Evolutionary conservation across 495 filamentous ascomycete genomes (phyloP).

Genomic region (Trichocladium uniseriatum): DNA sequence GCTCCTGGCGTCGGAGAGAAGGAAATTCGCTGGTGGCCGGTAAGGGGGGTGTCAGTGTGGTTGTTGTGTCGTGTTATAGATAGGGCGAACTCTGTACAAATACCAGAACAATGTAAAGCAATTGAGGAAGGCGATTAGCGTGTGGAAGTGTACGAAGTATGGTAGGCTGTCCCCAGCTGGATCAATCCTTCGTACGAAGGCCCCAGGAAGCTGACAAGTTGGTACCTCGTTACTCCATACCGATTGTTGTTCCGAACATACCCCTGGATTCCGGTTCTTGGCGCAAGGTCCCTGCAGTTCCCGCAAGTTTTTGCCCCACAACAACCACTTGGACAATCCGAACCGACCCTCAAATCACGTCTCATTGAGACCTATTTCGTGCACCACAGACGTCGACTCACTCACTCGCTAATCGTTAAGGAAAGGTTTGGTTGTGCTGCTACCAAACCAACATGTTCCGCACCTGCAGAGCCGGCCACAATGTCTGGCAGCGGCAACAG

Average conservation of each 20-base stretch:
- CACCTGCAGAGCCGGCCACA: background rate
- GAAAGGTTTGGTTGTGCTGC: background rate
- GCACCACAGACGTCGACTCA: background rate
- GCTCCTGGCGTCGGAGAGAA: slow-evolving; percentile 43
- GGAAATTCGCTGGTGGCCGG: slow-evolving; percentile 26
- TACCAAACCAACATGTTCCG: background rate
- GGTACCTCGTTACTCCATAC: too few species aligned
- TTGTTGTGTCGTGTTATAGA: slow-evolving; percentile 4
- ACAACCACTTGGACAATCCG: too few species aligned
- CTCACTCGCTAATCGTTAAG: background rate
- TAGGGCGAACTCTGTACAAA: background rate
- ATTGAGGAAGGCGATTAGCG: too few species aligned
- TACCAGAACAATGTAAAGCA: background rate
- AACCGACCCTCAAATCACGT: too few species aligned
- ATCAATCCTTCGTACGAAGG: too few species aligned
- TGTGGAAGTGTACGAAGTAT: too few species aligned
- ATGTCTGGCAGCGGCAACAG: background rate
- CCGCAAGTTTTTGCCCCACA: background rate
- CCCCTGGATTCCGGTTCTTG: too few species aligned
- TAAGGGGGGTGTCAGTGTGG: background rate
- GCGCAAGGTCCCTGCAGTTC: too few species aligned
- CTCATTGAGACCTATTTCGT: background rate
- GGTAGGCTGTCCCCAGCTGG: too few species aligned
- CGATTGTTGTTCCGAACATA: too few species aligned
- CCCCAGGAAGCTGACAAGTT: too few species aligned